These are phyloP conservation scores for Yamadazyma diospyri DNA, from an alignment of 1,139 yeast species.

Conservation along the genomic window DNA sequence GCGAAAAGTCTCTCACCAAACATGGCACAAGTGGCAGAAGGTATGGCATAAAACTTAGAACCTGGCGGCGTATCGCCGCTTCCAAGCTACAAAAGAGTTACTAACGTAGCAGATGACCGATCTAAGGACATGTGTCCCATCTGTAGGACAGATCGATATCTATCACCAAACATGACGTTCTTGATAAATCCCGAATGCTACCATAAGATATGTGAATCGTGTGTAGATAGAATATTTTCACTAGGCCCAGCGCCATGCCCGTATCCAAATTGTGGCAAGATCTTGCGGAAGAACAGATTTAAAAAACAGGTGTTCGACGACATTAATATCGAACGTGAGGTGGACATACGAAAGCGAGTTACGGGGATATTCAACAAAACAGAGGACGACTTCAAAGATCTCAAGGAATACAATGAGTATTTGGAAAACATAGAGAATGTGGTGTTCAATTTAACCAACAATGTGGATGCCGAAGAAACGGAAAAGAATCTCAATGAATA, in stretches of 20 bases:
- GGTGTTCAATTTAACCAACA: conserved; percentile 71
- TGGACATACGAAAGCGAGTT: conserved; percentile 83
- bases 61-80: no score
- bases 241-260: conserved; percentile 98
- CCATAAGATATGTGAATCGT: conserved; percentile 94
- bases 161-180: conserved; percentile 90
- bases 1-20: not conserved
- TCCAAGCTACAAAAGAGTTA: no score
- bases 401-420: conserved; percentile 67
- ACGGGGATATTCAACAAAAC: conserved; percentile 76
- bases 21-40: conserved; percentile 7
- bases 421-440: conserved; percentile 81
- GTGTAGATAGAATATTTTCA: conserved; percentile 91
- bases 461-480: conserved; percentile 67
- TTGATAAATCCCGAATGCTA: conserved; percentile 96
- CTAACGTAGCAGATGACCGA: conserved; percentile 39
- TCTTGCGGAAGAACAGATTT: conserved; percentile 80
- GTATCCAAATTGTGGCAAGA: conserved; percentile 85
- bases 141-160: conserved; percentile 90
- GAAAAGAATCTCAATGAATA: conserved; percentile 67
- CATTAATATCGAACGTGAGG: conserved; percentile 82
- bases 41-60: no score
- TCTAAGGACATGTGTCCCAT: conserved; percentile 91
- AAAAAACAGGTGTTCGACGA: conserved; percentile 92
- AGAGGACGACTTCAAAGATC: conserved; percentile 62